Base-by-base conservation (phyloP, 805 yeast species). In the Hanseniaspora meyeri region DNA sequence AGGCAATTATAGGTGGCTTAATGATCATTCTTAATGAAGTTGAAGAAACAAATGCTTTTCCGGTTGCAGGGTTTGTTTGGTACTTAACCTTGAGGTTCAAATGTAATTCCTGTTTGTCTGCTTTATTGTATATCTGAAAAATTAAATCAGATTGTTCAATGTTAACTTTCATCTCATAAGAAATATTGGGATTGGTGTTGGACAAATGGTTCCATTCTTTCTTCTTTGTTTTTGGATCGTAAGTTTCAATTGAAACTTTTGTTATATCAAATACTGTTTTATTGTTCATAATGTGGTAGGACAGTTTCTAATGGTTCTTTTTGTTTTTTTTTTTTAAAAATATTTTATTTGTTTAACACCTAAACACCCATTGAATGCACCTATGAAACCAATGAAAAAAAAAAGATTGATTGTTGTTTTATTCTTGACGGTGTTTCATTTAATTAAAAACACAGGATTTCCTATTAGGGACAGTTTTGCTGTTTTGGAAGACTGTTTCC, bases 151-250 rank as follows among this genome's bases (percentile, higher is more conserved):
- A 32, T 11, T 14, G 17, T 11, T 34, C 20, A 17, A 37, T 8
- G 8, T 11, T 31, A 1, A 45, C 27, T n/a, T 17, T 27, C 12
- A 53, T 38, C 39, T 32, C 36, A 39, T 38, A 53, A 8, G 8
- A 5, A n/a, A 19, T 12, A 17, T 39, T 39, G 3, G 51, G 46
- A 17, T 46, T 53, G 9, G 14, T 6, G 9, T 38, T 43, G 3
- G 57, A 53, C 3, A 53, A 32, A 17, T 53, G 57, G 17, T 46
- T 46, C 57, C 57, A 53, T 29, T 17, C 19, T 53, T 46, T 53
- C 2, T 16, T 31, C 37, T 53, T 46, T 17, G 39, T 38, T 17
- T 14, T 20, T 3, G 46, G 2, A 32, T 53, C 47, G 31, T 53
- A 53, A 1, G 19, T 6, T 39, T 53, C 57, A 17, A 53, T 16